Evolutionary conservation across 2,329 filamentous ascomycete species (phyloP), one percentile per base, ranked within the genome.

Genomic region (Diaporthe helianthi): DNA sequence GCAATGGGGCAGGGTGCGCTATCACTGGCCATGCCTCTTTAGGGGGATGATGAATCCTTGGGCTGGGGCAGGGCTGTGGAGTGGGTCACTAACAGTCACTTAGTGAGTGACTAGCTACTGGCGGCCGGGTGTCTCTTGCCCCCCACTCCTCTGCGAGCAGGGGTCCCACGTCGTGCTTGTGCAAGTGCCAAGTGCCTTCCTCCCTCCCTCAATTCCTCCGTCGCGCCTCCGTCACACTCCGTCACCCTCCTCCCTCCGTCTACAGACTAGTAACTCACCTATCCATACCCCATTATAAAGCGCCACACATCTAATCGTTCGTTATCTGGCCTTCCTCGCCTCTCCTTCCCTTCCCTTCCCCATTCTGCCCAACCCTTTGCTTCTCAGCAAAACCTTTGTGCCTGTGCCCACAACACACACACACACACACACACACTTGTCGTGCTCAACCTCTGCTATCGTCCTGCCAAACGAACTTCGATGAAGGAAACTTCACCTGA

Each of bases 401-500:
- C n/a, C n/a, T 49, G 47, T 31, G 31, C 49, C 49, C 51, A 55
- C 49, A 38, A 54, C 13, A 55, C 33, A 52, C 52, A 38, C 29
- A 31, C 51, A n/a, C 13, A 38, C 4, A 38, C 33, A 51, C 51
- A 60, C 60, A 38, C 60, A 33, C 22, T n/a, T 47, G 68, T 63
- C 68, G 68, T 63, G 58, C 44, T 41, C 47, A 24, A 58, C n/a
- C 29, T 76, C 53, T 67, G 66, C 63, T 17, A 49, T 54, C 58
- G 33, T 24, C 41, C 68, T 64, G 72, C 69, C 53, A 65, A 74
- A 74, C 75, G 78, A 82, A 80, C 76, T 83, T 89, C 87, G 86
- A 89, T 89, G 87, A 89, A 87, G 85, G 81, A 87, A 85, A 80
- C 81, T 81, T 86, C 82, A 74, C 79, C 84, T 80, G 82, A 85